Conservation (phyloP, 495 filamentous ascomycete genomes). For the Xanthoparmelia taractica region DNA sequence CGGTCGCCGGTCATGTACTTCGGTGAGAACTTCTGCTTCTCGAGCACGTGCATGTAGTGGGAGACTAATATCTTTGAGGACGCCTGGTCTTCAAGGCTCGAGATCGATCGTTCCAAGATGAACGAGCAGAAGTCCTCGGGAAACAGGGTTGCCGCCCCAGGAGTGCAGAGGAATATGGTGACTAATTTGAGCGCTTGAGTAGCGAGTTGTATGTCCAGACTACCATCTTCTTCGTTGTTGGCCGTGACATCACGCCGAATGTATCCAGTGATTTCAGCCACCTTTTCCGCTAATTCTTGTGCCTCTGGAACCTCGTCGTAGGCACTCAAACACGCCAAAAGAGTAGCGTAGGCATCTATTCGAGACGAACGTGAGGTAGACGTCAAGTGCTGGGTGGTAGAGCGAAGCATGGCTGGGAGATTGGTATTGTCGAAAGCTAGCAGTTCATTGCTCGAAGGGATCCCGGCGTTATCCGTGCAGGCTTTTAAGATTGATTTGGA, state of each 20-base stretch:
- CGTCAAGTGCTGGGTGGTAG: slow-evolving; percentile 68
- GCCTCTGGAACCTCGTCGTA: slow-evolving; percentile 69
- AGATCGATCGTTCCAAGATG: slow-evolving; percentile 70
- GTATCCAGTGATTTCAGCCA: slow-evolving; percentile 64
- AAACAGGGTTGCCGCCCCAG: slow-evolving; percentile 53
- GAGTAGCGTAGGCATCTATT: slow-evolving; percentile 77
- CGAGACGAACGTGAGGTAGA: slow-evolving; percentile 57
- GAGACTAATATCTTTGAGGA: slow-evolving; percentile 69
- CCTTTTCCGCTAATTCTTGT: slow-evolving; percentile 63
- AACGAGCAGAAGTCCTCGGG: slow-evolving; percentile 70
- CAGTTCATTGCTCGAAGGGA: slow-evolving; percentile 32
- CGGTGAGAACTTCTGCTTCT: slow-evolving; percentile 64
- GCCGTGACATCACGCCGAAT: slow-evolving; percentile 68
- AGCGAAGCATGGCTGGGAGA: slow-evolving; percentile 74
- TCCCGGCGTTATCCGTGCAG: slow-evolving; percentile 33
- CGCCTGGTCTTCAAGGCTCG: slow-evolving; percentile 52
- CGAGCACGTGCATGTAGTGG: slow-evolving; percentile 68
- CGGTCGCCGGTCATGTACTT: slow-evolving; percentile 65
- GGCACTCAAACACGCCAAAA: slow-evolving; percentile 65
- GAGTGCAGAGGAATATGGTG: slow-evolving; percentile 61
- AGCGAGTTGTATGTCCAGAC: slow-evolving; percentile 53
- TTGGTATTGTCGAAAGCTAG: slow-evolving; percentile 36
- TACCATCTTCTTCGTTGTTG: slow-evolving; percentile 41
- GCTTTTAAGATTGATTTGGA: slow-evolving; percentile 83
- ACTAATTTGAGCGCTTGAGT: slow-evolving; percentile 70